Base-by-base conservation (phyloP, 495 filamentous ascomycete species). In the Aspergillus hancockii region DNA sequence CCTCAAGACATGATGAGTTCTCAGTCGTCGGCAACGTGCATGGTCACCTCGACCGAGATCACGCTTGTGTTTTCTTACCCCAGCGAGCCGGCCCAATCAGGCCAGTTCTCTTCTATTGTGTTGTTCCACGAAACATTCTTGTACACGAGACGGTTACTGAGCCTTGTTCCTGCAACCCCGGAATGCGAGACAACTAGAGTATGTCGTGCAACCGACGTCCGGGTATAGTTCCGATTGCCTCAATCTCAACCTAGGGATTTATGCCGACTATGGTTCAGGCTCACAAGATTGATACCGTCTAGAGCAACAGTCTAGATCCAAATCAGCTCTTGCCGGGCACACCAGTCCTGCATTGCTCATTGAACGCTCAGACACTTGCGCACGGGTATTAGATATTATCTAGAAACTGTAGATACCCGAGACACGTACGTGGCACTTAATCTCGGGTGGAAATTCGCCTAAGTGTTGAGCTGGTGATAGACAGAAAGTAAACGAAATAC, bases 1-100 rank as follows among this genome's bases (percentile, higher is more conserved):
- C 5, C 49, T 62, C 14, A 47, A 49, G 28, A 55, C 43, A 47
- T 47, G 43, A 47, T 19, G 43, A 23, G 5, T 14, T 23, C 19
- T 9, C 7, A 23, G n/a, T 22, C 41, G 8, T 8, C 41, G 41
- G 41, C n/a, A 4, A 21, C 18, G 2, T 45, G 41, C 41, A 21
- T 21, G 41, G n/a, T 13, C 38, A 45, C 6, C n/a, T 38, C 10
- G 10, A 3, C 34, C 34, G 14, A 13, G 4, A 16, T 7, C 12
- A n/a, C 16, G 5, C 38, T 41, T 41, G 12, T 3, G 3, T 16
- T 6, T n/a, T n/a, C 16, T 14, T 41, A 12, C 9, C 34, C 34
- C 9, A 36, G 34, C 13, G 34, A 36, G 12, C 12, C 8, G 12
- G 34, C 4, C 9, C 34, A 5, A 14, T 36, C 4, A 12, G 34